A percentile compares a stretch with the other conserved stretches of the same genome.
These are phyloP conservation scores for Melampsora americana DNA, from an alignment of 1,284 basidiomycete species.

Conservation along the genomic window DNA sequence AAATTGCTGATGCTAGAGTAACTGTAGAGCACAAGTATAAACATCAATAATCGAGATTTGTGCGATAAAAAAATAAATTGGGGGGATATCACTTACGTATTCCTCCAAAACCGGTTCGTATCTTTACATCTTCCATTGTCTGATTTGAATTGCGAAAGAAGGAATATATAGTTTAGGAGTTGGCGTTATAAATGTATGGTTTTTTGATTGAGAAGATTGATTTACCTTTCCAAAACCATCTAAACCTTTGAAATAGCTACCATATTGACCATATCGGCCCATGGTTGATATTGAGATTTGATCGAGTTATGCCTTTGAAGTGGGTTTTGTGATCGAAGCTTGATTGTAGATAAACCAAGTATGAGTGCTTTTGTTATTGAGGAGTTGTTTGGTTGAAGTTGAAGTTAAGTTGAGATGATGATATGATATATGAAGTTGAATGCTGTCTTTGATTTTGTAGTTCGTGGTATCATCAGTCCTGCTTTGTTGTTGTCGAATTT, in stretches of 20 bases:
- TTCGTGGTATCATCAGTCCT: no score
- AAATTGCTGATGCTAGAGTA: slow-evolving; percentile 83
- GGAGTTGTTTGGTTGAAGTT: not conserved
- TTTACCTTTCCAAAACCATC: slow-evolving; percentile 97
- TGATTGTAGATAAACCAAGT: no score
- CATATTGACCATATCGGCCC: slow-evolving; percentile 33
- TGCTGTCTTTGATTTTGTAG: no score
- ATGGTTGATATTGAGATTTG: slow-evolving; percentile 7
- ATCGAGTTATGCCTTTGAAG: no score
- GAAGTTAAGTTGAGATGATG: not conserved
- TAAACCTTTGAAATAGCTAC: slow-evolving; percentile 58
- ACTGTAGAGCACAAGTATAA: slow-evolving; percentile 55
- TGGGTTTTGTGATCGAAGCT: no score
- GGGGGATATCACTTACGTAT: slow-evolving; percentile 63
- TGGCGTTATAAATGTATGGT: not conserved
- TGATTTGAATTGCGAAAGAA: slow-evolving; percentile 54
- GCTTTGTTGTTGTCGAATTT: no score
- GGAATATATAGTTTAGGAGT: slow-evolving; percentile 6
- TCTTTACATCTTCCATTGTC: slow-evolving; percentile 97
- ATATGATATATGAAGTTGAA: no score
- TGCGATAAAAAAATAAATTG: slow-evolving; percentile 3
- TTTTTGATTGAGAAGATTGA: not conserved
- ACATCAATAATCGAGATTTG: slow-evolving; percentile 22
- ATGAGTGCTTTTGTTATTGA: not conserved
- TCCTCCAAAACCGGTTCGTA: slow-evolving; percentile 89